Conservation (phyloP, 805 yeast species). For the Suhomyces sp. region DNA sequence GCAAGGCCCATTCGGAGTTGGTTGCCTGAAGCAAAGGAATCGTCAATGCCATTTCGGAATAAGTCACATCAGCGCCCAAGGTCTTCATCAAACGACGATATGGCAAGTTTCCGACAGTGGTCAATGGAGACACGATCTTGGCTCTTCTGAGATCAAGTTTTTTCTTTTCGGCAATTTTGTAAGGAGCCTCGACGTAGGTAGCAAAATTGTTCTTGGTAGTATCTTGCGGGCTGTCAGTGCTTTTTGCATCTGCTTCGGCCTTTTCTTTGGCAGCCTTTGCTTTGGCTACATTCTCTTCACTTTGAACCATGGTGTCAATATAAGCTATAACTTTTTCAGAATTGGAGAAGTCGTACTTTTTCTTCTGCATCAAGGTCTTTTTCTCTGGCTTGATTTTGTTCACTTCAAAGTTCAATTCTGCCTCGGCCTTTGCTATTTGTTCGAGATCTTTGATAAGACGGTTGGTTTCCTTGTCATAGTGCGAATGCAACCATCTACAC, state of each 20-base stretch:
- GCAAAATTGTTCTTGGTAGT: slow-evolving; percentile 34
- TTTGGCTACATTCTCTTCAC: slow-evolving; percentile 34
- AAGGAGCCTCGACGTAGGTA: slow-evolving; percentile 72
- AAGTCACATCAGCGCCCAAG: slow-evolving; percentile 89
- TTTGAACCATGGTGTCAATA: slow-evolving; percentile 59
- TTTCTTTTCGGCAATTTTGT: slow-evolving; percentile 80
- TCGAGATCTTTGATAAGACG: slow-evolving; percentile 45
- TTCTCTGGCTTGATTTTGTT: slow-evolving; percentile 54
- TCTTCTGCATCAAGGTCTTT: slow-evolving; percentile 55
- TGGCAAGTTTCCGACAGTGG: slow-evolving; percentile 97
- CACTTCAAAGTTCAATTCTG: slow-evolving; percentile 50
- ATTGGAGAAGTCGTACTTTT: slow-evolving; percentile 54
- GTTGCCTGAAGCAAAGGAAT: slow-evolving; percentile 85
- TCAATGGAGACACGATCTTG: slow-evolving; percentile 89
- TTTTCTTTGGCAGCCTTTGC: slow-evolving; percentile 31
- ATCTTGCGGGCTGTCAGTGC: slow-evolving; percentile 14
- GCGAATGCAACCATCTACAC: slow-evolving; percentile 86
- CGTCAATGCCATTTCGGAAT: slow-evolving; percentile 91
- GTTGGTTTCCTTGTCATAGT: slow-evolving; percentile 49
- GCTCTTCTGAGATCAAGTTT: slow-evolving; percentile 63
- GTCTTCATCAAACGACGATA: slow-evolving; percentile 89
- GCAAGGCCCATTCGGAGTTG: slow-evolving; percentile 96
- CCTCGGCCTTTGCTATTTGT: slow-evolving; percentile 28
- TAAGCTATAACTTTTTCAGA: slow-evolving; percentile 60
- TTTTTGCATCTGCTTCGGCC: slow-evolving; percentile 25